Conservation (phyloP, 2,329 filamentous ascomycete species). For the Penicillium sp. region DNA sequence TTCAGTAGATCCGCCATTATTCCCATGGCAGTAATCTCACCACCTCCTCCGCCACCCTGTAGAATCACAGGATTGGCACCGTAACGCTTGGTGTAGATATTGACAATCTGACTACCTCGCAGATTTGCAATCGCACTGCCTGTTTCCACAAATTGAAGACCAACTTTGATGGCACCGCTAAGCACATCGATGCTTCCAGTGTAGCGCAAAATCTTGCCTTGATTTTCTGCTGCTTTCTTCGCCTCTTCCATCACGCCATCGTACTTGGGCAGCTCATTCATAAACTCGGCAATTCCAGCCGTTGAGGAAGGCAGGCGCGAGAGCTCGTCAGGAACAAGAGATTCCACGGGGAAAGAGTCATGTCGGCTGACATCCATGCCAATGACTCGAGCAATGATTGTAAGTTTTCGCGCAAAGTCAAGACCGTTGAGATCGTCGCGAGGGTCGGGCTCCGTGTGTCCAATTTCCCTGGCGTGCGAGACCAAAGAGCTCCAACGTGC, state of each 20-base stretch:
- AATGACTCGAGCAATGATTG: slow-evolving; percentile 80
- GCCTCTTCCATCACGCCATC: slow-evolving; percentile 85
- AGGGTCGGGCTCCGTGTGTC: slow-evolving; percentile 86
- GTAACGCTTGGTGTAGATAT: slow-evolving; percentile 95
- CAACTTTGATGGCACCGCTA: slow-evolving; percentile 80
- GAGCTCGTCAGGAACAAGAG: slow-evolving; percentile 81
- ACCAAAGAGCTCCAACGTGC: slow-evolving; percentile 90
- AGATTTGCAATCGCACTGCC: slow-evolving; percentile 88
- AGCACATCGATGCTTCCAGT: slow-evolving; percentile 87
- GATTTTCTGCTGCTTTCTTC: slow-evolving; percentile 75
- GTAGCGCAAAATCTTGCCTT: slow-evolving; percentile 88
- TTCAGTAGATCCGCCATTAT: slow-evolving; percentile 92
- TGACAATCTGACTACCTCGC: slow-evolving; percentile 98
- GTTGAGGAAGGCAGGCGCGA: slow-evolving; percentile 59
- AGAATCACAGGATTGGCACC: slow-evolving; percentile 86
- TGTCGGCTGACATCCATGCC: slow-evolving; percentile 77
- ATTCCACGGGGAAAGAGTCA: slow-evolving; percentile 87
- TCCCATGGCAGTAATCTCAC: slow-evolving; percentile 95
- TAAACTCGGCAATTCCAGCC: slow-evolving; percentile 69
- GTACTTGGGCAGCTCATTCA: slow-evolving; percentile 71
- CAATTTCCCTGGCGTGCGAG: slow-evolving; percentile 81
- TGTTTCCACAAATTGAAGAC: slow-evolving; percentile 79
- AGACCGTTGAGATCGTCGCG: slow-evolving; percentile 81
- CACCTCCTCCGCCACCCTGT: slow-evolving; percentile 89
- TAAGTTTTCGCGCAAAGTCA: slow-evolving; percentile 91